Base-by-base conservation (phyloP, 257 asterid genomes). In the Nicotiana tomentosiformis region DNA sequence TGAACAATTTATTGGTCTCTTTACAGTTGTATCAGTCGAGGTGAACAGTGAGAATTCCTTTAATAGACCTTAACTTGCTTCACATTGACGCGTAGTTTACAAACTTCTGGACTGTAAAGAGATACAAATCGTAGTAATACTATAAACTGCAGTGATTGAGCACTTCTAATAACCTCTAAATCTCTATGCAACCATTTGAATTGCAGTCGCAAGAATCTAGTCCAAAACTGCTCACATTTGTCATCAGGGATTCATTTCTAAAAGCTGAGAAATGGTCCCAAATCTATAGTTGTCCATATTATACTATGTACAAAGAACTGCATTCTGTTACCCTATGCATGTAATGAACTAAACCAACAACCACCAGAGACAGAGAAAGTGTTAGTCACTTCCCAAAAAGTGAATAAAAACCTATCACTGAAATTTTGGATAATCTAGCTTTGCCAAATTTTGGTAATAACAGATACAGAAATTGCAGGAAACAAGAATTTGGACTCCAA, bases 391-490 rank as follows among this genome's bases (percentile, higher is more conserved):
- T 37, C 60, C 35, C 61, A 20, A 58, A 43, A 43, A 72, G 60
- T 11, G 39, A 43, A 72, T 37, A 72, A 46, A 43, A 46, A 20
- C 33, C 37, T 43, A 12, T 23, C 20, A 23, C 20, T 72, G 37
- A 0, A 83, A 29, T 10, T 64, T 32, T 46, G 35, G 17, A 18
- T 32, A 70, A 29, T 39, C 56, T 6, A 30, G 64, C 17, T 26
- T 68, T 53, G 83, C 57, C 80, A 77, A 43, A 57, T 87, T 82
- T 80, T 72, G 57, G 35, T 55, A 15, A 57, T 60, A 76, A 56
- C 56, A 65, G 17, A 69, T 51, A 33, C 53, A 57, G 10, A 62
- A 68, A 26, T 51, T 46, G 84, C 72, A 26, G 66, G 23, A 72
- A 56, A 33, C 55, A 39, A 64, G 57, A 72, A 74, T 69, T 64